Evolutionary conservation across 805 yeast genomes (phyloP).

Genomic region (Zygotorulaspora danielsina): DNA sequence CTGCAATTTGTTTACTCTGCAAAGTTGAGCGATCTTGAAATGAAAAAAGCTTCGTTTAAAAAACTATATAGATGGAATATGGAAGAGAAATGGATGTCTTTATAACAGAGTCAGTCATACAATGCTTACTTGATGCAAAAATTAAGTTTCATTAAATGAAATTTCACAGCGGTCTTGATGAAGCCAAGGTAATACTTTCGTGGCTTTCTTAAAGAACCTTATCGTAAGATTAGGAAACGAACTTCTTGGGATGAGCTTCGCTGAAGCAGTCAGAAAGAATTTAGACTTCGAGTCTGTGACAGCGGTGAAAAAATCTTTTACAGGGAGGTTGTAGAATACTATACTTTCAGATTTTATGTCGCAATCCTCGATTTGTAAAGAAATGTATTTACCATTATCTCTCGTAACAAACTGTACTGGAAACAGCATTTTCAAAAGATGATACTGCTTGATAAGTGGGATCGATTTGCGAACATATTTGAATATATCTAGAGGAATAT

Average conservation of each 20-base stretch:
- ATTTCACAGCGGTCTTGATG: slow-evolving; percentile 12
- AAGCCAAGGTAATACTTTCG: slow-evolving; percentile 22
- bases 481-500: slow-evolving; percentile 3
- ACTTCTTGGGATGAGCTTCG: slow-evolving; percentile 6
- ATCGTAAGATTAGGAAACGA: slow-evolving; percentile 8
- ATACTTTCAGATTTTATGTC: slow-evolving; percentile 15
- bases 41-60: not conserved
- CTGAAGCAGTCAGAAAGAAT: slow-evolving; percentile 9
- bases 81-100: too few species aligned
- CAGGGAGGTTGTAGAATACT: slow-evolving; percentile 12
- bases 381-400: slow-evolving; percentile 1
- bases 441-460: slow-evolving; percentile 14
- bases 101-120: too few species aligned
- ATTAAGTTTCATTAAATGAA: not conserved
- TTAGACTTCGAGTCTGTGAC: slow-evolving; percentile 3
- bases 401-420: slow-evolving; percentile 10
- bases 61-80: too few species aligned
- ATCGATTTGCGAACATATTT: slow-evolving; percentile 7
- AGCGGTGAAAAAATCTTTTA: slow-evolving; percentile 16
- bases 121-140: not conserved
- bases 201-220: slow-evolving; percentile 12
- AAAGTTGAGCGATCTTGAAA: too few species aligned
- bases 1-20: not conserved
- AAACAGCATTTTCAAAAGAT: slow-evolving; percentile 17
- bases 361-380: slow-evolving; percentile 16